Conservation (phyloP, 73 alveolate species). For the Paramecium sonneborni region DNA sequence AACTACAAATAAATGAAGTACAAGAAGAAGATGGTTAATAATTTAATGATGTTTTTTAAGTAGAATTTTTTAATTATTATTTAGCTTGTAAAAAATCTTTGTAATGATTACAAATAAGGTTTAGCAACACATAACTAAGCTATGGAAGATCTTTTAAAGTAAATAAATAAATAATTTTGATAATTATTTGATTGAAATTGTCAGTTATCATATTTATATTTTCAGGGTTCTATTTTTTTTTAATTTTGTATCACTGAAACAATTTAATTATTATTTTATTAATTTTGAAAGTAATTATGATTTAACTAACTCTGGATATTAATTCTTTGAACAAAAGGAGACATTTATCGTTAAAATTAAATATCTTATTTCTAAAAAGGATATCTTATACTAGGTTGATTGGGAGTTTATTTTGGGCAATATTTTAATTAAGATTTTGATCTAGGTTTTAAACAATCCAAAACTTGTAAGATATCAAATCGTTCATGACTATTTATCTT, state of each 20-base stretch:
- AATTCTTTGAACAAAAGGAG: no score
- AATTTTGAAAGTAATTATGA: no score
- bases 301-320: no score
- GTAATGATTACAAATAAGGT: conserved; percentile 29
- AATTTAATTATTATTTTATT: no score
- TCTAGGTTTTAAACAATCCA: no score
- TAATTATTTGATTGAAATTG: not conserved
- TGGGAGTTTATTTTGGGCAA: no score
- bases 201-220: not conserved
- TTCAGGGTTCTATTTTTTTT: not conserved
- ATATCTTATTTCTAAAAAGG: no score
- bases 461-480: not conserved
- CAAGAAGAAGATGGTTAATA: not conserved
- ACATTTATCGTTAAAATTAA: no score
- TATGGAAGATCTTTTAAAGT: conserved; percentile 4
- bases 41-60: conserved; percentile 31
- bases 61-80: not conserved
- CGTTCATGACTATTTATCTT: not conserved
- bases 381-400: no score
- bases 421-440: no score
- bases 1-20: not conserved
- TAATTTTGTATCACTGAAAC: no score
- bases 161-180: not conserved
- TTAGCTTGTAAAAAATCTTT: conserved; percentile 31
- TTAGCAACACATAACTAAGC: conserved; percentile 5